Evolutionary conservation across 1,284 basidiomycete species (phyloP), one percentile per base, ranked within the genome.

Genomic region (Microbotryum violaceum): DNA sequence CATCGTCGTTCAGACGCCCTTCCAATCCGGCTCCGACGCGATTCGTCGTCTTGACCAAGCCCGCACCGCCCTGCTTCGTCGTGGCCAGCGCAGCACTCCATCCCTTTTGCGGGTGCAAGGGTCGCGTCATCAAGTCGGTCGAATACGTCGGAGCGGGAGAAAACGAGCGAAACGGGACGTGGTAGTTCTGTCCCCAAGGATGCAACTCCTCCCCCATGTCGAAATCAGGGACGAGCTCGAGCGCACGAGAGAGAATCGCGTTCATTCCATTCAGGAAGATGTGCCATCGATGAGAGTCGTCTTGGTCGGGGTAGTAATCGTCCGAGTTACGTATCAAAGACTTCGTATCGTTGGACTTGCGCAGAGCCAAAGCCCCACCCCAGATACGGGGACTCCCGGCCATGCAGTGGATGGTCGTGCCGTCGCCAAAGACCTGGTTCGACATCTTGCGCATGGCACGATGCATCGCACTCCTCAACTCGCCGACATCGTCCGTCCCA

Each of bases 361-460:
- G n/a, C 49, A 60, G 48, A 2, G 56, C 58, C 37, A 64, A 45
- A 8, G 57, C 49, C n/a, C 61, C 49, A 27, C 64, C 64, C 58
- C 48, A 67, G 52, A 57, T 56, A 4, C 69, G 58, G 18, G 65
- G 63, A 21, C 63, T 65, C 21, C 62, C 61, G 7, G 67, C 61
- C 74, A 75, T 75, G 54, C 72, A 74, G 60, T 74, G 70, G 21
- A 72, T 59, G 25, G 73, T 61, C 31, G 63, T 64, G 21, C 65
- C 66, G 2, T 60, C 10, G 14, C 72, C 74, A 29, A 75, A 71
- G 29, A 66, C 57, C 3, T 65, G 48, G 20, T 44, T 48, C 2
- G 73, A 71, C 20, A 69, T 70, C 1, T 60, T 42, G 18, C 66
- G 62, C 62, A 73, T 70, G 47, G 57, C 33, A 3, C 12, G 20